Percentiles rank a stretch among this genome's conserved stretches.
phyloP scores from a whole-genome alignment of 2,329 filamentous ascomycete genomes.

The Colletotrichum truncatum region DNA sequence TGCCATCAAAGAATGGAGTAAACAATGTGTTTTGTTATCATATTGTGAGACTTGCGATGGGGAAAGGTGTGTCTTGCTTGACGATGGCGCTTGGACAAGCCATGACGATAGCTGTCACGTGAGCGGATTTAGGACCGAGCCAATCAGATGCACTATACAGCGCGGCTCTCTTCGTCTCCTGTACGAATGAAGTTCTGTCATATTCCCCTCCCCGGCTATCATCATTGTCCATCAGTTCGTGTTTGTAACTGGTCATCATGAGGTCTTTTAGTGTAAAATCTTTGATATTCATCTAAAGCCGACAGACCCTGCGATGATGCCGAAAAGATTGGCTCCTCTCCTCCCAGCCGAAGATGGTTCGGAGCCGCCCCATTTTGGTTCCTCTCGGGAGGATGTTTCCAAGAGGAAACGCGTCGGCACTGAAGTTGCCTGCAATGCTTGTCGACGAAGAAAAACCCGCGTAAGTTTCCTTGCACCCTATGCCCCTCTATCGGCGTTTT shows the following conservation, averaged over 20 bases:
- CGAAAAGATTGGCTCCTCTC: constrained; percentile 13
- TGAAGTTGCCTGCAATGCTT: constrained; percentile 36
- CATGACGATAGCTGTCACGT: too few relatives aligned
- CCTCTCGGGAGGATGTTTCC: background rate
- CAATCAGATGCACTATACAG: background rate
- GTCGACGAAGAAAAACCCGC: constrained; percentile 35
- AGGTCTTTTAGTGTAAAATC: too few relatives aligned
- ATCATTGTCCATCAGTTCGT: background rate
- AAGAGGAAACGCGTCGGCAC: constrained; percentile 36
- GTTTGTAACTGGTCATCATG: background rate
- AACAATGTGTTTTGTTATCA: too few relatives aligned
- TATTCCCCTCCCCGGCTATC: background rate
- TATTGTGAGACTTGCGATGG: background rate
- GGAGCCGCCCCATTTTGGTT: background rate
- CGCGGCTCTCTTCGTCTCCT: background rate
- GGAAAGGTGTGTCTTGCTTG: background rate
- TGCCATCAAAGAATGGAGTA: too few relatives aligned
- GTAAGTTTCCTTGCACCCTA: constrained; percentile 21
- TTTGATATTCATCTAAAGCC: too few relatives aligned
- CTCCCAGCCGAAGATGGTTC: constrained; percentile 3
- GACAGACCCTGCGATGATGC: background rate
- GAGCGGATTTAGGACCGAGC: constrained; percentile 13
- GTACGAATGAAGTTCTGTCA: background rate
- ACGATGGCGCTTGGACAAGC: too few relatives aligned
- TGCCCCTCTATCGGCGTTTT: background rate